These are phyloP conservation scores for Pythium chondricola DNA, from an alignment of 352 stramenopile species.

Conservation along the genomic window DNA sequence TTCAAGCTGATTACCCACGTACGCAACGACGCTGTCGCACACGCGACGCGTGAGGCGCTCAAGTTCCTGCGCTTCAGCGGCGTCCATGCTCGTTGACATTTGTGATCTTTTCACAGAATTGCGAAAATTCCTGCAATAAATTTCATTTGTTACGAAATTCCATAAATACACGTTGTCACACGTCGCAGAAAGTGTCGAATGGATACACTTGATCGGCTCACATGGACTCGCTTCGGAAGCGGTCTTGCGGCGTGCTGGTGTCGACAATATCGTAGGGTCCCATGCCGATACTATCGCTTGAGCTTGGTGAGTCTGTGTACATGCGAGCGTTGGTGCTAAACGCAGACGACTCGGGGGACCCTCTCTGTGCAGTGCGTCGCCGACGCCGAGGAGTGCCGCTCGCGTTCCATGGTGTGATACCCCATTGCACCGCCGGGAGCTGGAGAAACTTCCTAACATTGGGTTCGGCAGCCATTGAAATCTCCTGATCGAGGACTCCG, in stretches of 20 bases:
- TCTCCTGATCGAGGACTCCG: slow-evolving; percentile 60
- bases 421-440: slow-evolving; percentile 69
- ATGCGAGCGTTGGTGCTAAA: slow-evolving; percentile 7
- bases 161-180: slow-evolving; percentile 3
- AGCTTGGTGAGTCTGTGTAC: slow-evolving; percentile 24
- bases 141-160: slow-evolving; percentile 14
- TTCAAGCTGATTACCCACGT: slow-evolving; percentile 57
- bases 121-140: no score
- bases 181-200: slow-evolving; percentile 10
- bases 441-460: slow-evolving; percentile 57
- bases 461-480: slow-evolving; percentile 59
- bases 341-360: neutral
- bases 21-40: slow-evolving; percentile 61
- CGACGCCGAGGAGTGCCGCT: neutral
- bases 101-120: no score
- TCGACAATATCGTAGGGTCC: slow-evolving; percentile 6
- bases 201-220: slow-evolving; percentile 16
- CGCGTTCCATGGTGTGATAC: slow-evolving; percentile 39
- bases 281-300: slow-evolving; percentile 13
- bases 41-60: slow-evolving; percentile 54
- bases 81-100: slow-evolving; percentile 35
- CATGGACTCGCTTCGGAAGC: slow-evolving; percentile 52
- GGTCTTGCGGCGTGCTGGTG: slow-evolving; percentile 19
- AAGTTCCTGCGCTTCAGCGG: slow-evolving; percentile 47
- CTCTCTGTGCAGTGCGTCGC: neutral